Conservation (phyloP, 495 filamentous ascomycete genomes). For the Aspergillus bridgeri region DNA sequence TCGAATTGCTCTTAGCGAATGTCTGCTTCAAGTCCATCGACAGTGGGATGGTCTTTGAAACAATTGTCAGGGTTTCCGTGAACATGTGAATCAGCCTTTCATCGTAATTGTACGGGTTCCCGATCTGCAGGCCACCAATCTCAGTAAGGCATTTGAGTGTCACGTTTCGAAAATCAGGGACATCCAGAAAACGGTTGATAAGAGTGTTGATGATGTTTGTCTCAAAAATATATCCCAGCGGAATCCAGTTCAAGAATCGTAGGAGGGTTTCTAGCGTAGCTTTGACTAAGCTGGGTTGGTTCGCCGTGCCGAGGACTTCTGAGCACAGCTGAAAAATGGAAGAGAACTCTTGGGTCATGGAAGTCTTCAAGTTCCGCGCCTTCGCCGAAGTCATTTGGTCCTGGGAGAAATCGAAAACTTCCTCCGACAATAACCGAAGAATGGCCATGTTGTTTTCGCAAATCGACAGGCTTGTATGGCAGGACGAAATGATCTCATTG, state of each 20-base stretch:
- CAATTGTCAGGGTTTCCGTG: slow-evolving; percentile 84
- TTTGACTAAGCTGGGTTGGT: slow-evolving; percentile 84
- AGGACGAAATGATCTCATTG: slow-evolving; percentile 97
- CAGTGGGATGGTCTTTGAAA: slow-evolving; percentile 86
- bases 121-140: slow-evolving; percentile 85
- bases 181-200: slow-evolving; percentile 80
- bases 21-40: slow-evolving; percentile 84
- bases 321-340: slow-evolving; percentile 96
- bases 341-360: slow-evolving; percentile 97
- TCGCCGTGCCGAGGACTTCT: slow-evolving; percentile 84
- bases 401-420: slow-evolving; percentile 97
- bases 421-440: slow-evolving; percentile 89
- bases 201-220: slow-evolving; percentile 94
- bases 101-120: slow-evolving; percentile 75
- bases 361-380: slow-evolving; percentile 91
- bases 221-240: slow-evolving; percentile 97
- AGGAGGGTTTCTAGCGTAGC: slow-evolving; percentile 92
- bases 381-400: slow-evolving; percentile 98
- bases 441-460: slow-evolving; percentile 99
- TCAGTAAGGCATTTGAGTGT: slow-evolving; percentile 96
- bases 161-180: slow-evolving; percentile 91
- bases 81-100: slow-evolving; percentile 97
- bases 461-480: slow-evolving; percentile 88
- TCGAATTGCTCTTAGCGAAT: slow-evolving; percentile 83
- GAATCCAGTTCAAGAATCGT: slow-evolving; percentile 98